Percentiles rank a stretch among this genome's conserved stretches.
phyloP scores from a whole-genome alignment of 2,329 filamentous ascomycete genomes.

The Calonectria naviculata region DNA sequence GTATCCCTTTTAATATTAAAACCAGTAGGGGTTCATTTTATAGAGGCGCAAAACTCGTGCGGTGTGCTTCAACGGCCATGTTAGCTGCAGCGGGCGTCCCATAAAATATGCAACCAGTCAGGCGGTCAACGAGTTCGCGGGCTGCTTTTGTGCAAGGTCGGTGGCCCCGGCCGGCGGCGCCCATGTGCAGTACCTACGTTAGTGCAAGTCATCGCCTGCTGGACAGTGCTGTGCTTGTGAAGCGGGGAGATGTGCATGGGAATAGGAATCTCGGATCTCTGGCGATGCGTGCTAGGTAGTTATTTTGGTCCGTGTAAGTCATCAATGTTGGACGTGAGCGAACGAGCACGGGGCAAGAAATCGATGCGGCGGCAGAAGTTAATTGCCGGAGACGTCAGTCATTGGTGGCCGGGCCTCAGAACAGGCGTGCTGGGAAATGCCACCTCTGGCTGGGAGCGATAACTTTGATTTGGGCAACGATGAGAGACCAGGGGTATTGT shows the following conservation, averaged over 20 bases:
- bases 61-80: constrained; percentile 40
- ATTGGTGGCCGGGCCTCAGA: constrained; percentile 32
- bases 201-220: constrained; percentile 34
- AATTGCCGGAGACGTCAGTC: constrained; percentile 29
- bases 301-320: constrained; percentile 34
- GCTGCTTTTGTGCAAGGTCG: constrained; percentile 33
- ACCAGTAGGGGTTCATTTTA: constrained; percentile 41
- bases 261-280: constrained; percentile 24
- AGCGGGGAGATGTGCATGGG: constrained; percentile 27
- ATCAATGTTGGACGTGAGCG: constrained; percentile 23
- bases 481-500: constrained; percentile 28
- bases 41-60: constrained; percentile 40
- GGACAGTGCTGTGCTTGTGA: constrained; percentile 4
- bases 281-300: no score
- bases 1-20: constrained; percentile 37
- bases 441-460: constrained; percentile 26
- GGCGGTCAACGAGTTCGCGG: constrained; percentile 42
- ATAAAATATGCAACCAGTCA: constrained; percentile 46
- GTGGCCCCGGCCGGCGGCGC: constrained; percentile 19
- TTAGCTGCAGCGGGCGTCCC: constrained; percentile 43
- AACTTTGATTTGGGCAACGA: constrained; percentile 36
- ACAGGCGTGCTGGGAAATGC: constrained; percentile 23
- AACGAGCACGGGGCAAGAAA: constrained; percentile 37
- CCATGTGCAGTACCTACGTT: constrained; percentile 31
- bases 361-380: constrained; percentile 23